Conservation (phyloP, 768 basidiomycete species). For the Leccinum sublutescens region DNA sequence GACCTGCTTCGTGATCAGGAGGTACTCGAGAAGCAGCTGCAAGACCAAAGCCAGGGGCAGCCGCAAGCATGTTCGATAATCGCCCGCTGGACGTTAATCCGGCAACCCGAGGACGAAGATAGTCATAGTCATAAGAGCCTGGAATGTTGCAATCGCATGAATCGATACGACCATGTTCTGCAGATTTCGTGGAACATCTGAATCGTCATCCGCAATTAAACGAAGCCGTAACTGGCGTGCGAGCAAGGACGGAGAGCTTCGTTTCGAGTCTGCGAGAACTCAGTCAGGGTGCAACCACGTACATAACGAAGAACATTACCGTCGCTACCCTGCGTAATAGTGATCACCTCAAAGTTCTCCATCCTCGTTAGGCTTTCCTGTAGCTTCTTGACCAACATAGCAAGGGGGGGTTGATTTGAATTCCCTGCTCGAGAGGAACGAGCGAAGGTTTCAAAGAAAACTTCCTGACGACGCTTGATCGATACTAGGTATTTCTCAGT, state of each 20-base stretch:
- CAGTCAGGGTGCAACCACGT: constrained; percentile 4
- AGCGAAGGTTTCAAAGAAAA: constrained; percentile 78
- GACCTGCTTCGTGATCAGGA: constrained; percentile 33
- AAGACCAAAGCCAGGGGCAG: constrained; percentile 68
- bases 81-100: constrained; percentile 64
- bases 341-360: constrained; percentile 94
- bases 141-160: constrained; percentile 97
- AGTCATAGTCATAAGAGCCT: constrained; percentile 95
- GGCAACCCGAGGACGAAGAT: constrained; percentile 85
- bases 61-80: constrained; percentile 82
- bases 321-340: constrained; percentile 78
- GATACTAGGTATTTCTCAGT: constrained; percentile 46
- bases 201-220: constrained; percentile 84
- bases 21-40: constrained; percentile 41
- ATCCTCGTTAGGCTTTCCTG: constrained; percentile 94
- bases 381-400: constrained; percentile 87
- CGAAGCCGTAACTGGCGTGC: constrained; percentile 89
- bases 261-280: constrained; percentile 66
- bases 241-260: constrained; percentile 87
- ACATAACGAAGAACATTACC: constrained; percentile 42
- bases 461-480: constrained; percentile 63
- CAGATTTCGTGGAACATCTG: constrained; percentile 81
- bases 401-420: constrained; percentile 56
- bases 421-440: constrained; percentile 45
- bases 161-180: constrained; percentile 96